A percentile compares a stretch with the other conserved stretches of the same genome.
phyloP scores from a whole-genome alignment of 352 stramenopile species.

The Phytopythium aichiense region DNA sequence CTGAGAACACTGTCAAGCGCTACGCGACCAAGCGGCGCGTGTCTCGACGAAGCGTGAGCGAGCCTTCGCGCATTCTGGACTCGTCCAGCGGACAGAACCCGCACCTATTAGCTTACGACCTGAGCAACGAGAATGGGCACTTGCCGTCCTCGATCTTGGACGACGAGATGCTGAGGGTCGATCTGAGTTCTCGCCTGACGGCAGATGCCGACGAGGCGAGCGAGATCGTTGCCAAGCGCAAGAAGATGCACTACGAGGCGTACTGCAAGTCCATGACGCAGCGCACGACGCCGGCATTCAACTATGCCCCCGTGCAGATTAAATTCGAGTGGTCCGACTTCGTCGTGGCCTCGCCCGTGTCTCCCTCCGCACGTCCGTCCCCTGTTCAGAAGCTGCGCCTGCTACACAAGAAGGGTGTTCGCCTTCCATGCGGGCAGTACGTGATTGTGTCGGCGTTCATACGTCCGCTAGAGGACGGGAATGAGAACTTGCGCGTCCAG shows the following conservation, averaged over 20 bases:
- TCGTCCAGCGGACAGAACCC: slow-evolving; percentile 18
- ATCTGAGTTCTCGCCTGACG: slow-evolving; percentile 42
- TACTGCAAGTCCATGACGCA: slow-evolving; percentile 56
- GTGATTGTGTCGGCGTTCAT: slow-evolving; percentile 68
- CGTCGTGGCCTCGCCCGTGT: slow-evolving; percentile 52
- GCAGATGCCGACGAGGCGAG: slow-evolving; percentile 35
- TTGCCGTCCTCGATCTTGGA: slow-evolving; percentile 52
- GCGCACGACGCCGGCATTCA: slow-evolving; percentile 60
- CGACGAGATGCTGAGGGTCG: slow-evolving; percentile 45
- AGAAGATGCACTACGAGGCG: slow-evolving; percentile 56
- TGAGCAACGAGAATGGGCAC: slow-evolving; percentile 36
- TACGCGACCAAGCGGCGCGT: slow-evolving; percentile 21
- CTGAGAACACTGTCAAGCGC: slow-evolving; percentile 22
- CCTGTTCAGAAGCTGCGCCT: slow-evolving; percentile 53
- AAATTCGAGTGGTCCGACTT: slow-evolving; percentile 78
- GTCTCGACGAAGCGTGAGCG: slow-evolving; percentile 19
- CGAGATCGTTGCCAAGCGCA: slow-evolving; percentile 53
- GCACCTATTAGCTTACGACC: slow-evolving; percentile 53
- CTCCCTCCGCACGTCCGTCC: slow-evolving; percentile 7
- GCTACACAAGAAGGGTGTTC: slow-evolving; percentile 52
- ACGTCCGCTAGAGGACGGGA: slow-evolving; percentile 61
- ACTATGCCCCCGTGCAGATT: slow-evolving; percentile 56
- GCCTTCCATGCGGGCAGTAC: slow-evolving; percentile 53
- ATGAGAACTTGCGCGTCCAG: slow-evolving; percentile 64
- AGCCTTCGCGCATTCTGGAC: slow-evolving; percentile 1